Evolutionary conservation across 306 rosid species (phyloP).

Genomic region (Vigna hirtella): DNA sequence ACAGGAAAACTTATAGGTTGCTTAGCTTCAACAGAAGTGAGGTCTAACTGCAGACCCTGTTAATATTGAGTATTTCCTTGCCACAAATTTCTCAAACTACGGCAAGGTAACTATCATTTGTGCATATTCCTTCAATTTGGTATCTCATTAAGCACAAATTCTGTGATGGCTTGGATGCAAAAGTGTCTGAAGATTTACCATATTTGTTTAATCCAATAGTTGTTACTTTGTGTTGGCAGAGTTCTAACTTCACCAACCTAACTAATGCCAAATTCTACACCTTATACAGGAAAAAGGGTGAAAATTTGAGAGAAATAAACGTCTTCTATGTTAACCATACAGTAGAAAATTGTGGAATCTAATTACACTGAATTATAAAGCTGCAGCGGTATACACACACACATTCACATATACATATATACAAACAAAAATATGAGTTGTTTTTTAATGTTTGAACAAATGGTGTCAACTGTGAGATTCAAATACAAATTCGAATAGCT

Average conservation of each 20-base stretch:
- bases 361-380: too few relatives aligned
- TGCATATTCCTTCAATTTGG: not conserved
- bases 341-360: too few relatives aligned
- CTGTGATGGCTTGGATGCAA: not conserved
- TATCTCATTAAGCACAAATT: not conserved
- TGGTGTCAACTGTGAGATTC: too few relatives aligned
- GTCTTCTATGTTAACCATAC: too few relatives aligned
- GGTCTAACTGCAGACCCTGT: constrained; percentile 70
- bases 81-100: constrained; percentile 60
- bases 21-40: constrained; percentile 59
- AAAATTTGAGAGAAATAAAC: too few relatives aligned
- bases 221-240: not conserved
- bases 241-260: not conserved
- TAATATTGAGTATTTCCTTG: constrained; percentile 67
- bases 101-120: constrained; percentile 59
- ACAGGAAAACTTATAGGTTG: constrained; percentile 63
- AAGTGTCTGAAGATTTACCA: not conserved
- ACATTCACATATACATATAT: too few relatives aligned
- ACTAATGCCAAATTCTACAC: not conserved
- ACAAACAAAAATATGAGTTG: too few relatives aligned
- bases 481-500: too few relatives aligned
- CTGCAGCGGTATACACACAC: too few relatives aligned
- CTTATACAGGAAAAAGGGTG: too few relatives aligned
- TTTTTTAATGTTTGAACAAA: too few relatives aligned
- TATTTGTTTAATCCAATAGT: not conserved